Evolutionary conservation across 2,329 filamentous ascomycete species (phyloP), one percentile per base, ranked within the genome.

Genomic region (Neonectria faginata): DNA sequence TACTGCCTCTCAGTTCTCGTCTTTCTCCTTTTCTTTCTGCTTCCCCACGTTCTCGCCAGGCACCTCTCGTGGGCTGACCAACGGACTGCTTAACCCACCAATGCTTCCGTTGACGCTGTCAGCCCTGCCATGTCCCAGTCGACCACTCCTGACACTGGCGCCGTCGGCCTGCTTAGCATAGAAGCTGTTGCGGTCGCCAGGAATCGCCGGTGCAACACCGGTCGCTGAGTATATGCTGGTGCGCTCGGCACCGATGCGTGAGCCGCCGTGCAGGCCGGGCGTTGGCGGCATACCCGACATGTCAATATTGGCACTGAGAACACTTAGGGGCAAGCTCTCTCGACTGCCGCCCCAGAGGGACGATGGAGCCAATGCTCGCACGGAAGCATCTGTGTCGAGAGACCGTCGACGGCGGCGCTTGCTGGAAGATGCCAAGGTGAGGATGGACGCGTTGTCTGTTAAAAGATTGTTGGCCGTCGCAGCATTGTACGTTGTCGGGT

Each of bases 101-200:
- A 94, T 90, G 77, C 92, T 95, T 27, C 92, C 91, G 66, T 85
- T 91, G 59, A 95, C 88, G 78, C 94, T 97, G 76, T 97, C 93
- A 54, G 92, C 91, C 66, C 93, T 86, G 2, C 87, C 88, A 77
- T 97, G 94, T 0, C 92, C 92, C 3, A 92, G 77, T 1, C 91
- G 80, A 0, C 92, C 93, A 76, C 93, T 97, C 58, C 92, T 87
- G 31, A 97, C 83, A 74, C 93, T 97, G 10, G 89, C 89, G 1
- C 88, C 92, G 70, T 97, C 93, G 5, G 85, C 88, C 51, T 84
- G 83, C 64, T 88, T 88, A 29, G 91, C 88, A 74, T 97, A 95
- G 67, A 91, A 87, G 78, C 92, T 97, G 76, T 91, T 95, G 53
- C 94, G 86, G 74, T 97, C 94, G 62, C 91, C 91, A 7, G 87